Evolutionary conservation across 768 basidiomycete genomes (phyloP), one percentile per base, ranked within the genome.

Genomic region (Amanita thiersii): DNA sequence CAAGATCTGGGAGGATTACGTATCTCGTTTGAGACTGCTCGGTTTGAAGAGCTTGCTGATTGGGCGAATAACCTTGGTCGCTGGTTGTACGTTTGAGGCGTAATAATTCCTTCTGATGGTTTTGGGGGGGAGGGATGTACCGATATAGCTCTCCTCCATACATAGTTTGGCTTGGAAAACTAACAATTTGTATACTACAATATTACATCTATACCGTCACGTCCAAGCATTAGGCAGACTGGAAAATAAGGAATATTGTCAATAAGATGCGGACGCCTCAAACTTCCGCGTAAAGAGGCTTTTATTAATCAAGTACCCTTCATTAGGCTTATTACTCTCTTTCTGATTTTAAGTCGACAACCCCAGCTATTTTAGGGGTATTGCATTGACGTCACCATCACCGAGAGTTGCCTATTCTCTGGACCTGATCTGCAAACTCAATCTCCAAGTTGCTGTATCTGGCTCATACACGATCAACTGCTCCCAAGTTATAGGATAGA

Each of bases 41-140:
- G 59, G 23, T 48, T 55, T n/a, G 54, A 59, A 20, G 66, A 72
- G 37, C 64, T 82, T 21, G 48, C 71, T 11, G 57, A 60, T 19
- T 82, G 79, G 79, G 75, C 72, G 3, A 58, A 65, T 28, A 59
- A 56, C 42, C 62, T 75, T 23, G 79, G 78, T 20, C 64, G 66
- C 45, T 82, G 79, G 79, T 53, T 79, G 58, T 82, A 75, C 57
- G 76, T 78, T 21, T 79, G 57, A 67, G 40, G 14, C 25, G 32
- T 17, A 32, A 21, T n/a, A 8, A 14, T 26, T n/a, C 19, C 2
- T 20, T 3, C 19, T 30, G 17, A 31, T 45, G 24, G 20, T 33
- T 39, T 19, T 30, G 40, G 29, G 18, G 28, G 12, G 7, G 26
- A 12, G 26, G 7, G 26, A 28, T 28, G 12, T n/a, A n/a, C n/a